Base-by-base conservation (phyloP, 208 protist species). In the Leishmania tarentolae region DNA sequence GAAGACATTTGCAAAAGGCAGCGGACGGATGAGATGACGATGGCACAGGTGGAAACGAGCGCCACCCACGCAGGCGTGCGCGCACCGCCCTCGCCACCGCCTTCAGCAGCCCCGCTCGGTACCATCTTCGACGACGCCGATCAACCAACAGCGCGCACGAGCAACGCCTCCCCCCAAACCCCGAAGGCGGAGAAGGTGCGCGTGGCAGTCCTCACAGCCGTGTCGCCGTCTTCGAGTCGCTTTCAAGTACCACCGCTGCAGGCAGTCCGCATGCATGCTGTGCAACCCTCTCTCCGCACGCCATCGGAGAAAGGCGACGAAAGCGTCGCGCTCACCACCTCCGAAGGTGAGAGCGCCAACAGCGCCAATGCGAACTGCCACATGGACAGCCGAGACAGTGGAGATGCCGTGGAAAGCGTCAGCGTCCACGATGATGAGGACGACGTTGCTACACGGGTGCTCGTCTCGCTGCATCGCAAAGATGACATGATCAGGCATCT, bases 391-490 rank as follows among this genome's bases (percentile, higher is more conserved):
- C n/a, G 42, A 15, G 50, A 35, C 53, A 53, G 72, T n/a, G 37
- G 56, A 40, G 47, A 76, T 40, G 57, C 50, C 53, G n/a, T 11
- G 21, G 44, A 82, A 40, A 21, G 31, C 37, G 44, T 35, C 50
- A 71, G 40, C 31, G 74, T 40, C n/a, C 52, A 37, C 11, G 37
- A 31, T 44, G 74, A 79, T 4, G 83, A 83, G 50, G 79, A 73
- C 17, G 84, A 85, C 28, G 75, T 88, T 31, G 82, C 81, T 4
- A 70, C 75, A 46, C 81, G 75, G 28, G 79, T 83, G 24, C 81
- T 89, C 19, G 44, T 74, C 21, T 89, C 84, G 2, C 56, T 89
- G 42, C 82, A 80, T 42, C 61, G 75, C 42, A 89, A 86, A 42
- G 86, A 89, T 65, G 56, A 42, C 19, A 5, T 79, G 15, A 88